Evolutionary conservation across 257 asterid species (phyloP).

Genomic region (Datura wrightii): DNA sequence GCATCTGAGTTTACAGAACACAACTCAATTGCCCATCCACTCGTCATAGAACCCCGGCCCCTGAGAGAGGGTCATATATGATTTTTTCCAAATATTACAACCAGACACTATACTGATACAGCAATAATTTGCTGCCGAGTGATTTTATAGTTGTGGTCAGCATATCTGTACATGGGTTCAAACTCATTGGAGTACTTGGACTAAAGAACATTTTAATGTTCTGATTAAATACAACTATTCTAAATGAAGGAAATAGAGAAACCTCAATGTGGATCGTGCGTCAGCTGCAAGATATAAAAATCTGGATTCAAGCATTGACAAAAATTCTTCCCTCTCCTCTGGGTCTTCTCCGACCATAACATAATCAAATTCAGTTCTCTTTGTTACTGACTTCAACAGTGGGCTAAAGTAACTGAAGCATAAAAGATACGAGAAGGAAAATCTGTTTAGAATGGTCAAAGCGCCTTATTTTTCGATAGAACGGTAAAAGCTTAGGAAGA

Average conservation of each 20-base stretch:
- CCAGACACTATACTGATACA: background rate
- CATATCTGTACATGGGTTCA: background rate
- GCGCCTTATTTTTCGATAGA: background rate
- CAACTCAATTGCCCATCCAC: background rate
- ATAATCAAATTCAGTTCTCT: constrained; percentile 65
- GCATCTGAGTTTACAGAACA: background rate
- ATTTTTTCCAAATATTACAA: background rate
- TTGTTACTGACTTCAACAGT: constrained; percentile 76
- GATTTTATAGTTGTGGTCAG: background rate
- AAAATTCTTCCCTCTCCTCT: constrained; percentile 81
- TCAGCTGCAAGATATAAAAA: constrained; percentile 96
- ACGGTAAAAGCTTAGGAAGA: background rate
- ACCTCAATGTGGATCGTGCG: constrained; percentile 93
- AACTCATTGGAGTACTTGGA: background rate
- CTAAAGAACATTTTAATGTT: background rate
- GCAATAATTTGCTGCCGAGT: background rate
- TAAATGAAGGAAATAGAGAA: constrained; percentile 33
- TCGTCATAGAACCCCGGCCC: background rate
- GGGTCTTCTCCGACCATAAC: constrained; percentile 78
- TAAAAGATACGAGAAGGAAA: background rate
- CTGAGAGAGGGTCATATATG: background rate
- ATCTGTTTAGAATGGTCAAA: background rate
- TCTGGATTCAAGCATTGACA: constrained; percentile 82
- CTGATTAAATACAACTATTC: background rate
- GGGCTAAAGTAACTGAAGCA: constrained; percentile 91